Base-by-base conservation (phyloP, 208 protist species). In the Crithidia mellificae region DNA sequence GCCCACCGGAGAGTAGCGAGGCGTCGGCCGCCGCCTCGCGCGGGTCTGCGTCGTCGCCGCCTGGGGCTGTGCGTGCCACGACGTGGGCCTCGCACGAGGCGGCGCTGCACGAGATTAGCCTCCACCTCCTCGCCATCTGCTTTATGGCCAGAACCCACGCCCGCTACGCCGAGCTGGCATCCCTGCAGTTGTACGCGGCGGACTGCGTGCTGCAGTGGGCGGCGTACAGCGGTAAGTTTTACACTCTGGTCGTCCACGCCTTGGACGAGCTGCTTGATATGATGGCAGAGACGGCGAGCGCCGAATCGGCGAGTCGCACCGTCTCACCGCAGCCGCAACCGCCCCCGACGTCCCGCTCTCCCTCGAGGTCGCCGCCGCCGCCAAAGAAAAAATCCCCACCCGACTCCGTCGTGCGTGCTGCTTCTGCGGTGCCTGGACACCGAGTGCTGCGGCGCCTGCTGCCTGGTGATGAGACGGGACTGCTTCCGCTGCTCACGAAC, bases 171-270 rank as follows among this genome's bases (percentile, higher is more conserved):
- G 63, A 69, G 53, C 67, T 80, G 68, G 43, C 74, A 44, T 70
- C 74, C 8, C 62, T 87, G 63, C 74, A 80, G 67, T 78, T 80
- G 19, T 80, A 90, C 69, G 82, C 79, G 51, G 72, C 83, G 63
- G 80, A 88, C 19, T 92, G 89, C 63, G 69, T 95, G 29, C 65
- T 80, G 32, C 86, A 95, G 63, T 76, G 91, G 53, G 80, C 86
- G 32, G 64, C 67, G 25, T 84, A 91, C 74, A 90, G 79, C 72
- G 80, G 71, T 32, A 61, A 63, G 54, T 72, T 87, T n/a, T 92
- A 91, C 69, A 76, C 68, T 7, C 65, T 90, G 50, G 84, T 95
- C 4, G 84, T 95, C 17, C 63, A 80, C 24, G 55, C 68, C 6
- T 53, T 83, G 34, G 70, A 83, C 49, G 38, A 51, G 32, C 46